Evolutionary conservation across 148 eudicot genomes (phyloP), one percentile per base, ranked within the genome.

Genomic region (Hydrangea macrophylla): DNA sequence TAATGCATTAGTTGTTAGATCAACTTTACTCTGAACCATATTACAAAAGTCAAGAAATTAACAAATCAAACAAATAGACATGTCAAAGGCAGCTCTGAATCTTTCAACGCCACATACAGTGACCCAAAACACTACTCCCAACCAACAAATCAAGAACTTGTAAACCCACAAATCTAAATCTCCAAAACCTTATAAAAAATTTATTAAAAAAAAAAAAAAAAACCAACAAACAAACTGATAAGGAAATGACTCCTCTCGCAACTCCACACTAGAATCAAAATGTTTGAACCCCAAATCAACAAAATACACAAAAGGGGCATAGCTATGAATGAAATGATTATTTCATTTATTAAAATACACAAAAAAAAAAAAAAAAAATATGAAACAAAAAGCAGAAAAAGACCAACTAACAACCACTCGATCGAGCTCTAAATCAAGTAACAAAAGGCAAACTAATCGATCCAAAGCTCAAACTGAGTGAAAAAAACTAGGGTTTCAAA

Each of bases 1-100:
- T 31, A 67, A 31, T 65, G 70, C 48, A 55, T 48, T 26, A 77
- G 64, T 45, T 65, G 30, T 70, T 58, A 73, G 80, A 83, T 78
- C 81, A 70, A 35, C 32, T 58, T 33, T 33, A 28, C 72, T 33
- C 25, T 55, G 68, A 72, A 56, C 72, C 83, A 79, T 76, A 57
- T 79, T 81, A 73, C 68, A 78, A 76, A 67, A 59, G 30, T 35
- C 61, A 67, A 58, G 17, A 44, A 61, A 60, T 61, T 40, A 44
- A 54, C 12, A 59, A n/a, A 25, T 23, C 23, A 33, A 27, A 37
- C 33, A 17, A n/a, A n/a, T 22, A 17, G 26, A 9, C 15, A n/a
- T 23, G n/a, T 40, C 20, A 55, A 55, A 67, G 51, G 40, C 53
- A 67, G 62, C 62, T 25, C 31, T 10, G 10, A 23, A 39, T 67